These are phyloP conservation scores for Thermochaetoides thermophila DNA, from an alignment of 495 filamentous ascomycete species.

Conservation along the genomic window DNA sequence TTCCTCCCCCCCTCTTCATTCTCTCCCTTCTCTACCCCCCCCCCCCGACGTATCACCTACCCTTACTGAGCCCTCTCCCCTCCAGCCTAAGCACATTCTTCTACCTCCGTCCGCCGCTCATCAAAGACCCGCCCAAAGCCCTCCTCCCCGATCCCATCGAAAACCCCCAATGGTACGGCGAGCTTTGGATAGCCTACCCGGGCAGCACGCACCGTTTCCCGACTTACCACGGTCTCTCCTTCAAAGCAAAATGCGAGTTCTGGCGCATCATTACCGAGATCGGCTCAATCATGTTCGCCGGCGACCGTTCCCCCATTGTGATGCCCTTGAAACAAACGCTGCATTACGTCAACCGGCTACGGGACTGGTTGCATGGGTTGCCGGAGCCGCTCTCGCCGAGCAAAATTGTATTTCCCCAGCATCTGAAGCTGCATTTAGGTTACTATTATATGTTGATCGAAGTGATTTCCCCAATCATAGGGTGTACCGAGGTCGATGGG, in stretches of 20 bases:
- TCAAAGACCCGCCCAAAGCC: conserved; percentile 13
- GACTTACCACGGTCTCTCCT: conserved; percentile 12
- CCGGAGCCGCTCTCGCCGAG: conserved; percentile 20
- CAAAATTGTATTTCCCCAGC: conserved; percentile 22
- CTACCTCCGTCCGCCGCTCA: conserved; percentile 14
- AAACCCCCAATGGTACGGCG: conserved; percentile 23
- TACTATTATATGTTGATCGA: conserved; percentile 14
- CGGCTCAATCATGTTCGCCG: conserved; percentile 7
- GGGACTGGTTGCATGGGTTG: conserved; percentile 15
- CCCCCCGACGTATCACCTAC: too few relatives aligned
- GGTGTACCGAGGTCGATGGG: conserved; percentile 9
- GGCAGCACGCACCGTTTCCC: conserved; percentile 11
- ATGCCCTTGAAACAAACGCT: conserved; percentile 11
- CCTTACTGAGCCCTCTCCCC: too few relatives aligned
- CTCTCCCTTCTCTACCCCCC: too few relatives aligned
- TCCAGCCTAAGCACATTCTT: conserved; percentile 14
- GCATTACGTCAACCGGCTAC: conserved; percentile 16
- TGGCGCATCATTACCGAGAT: conserved; percentile 21
- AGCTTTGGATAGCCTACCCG: conserved; percentile 25
- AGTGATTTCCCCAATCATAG: conserved; percentile 10
- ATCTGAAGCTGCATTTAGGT: conserved; percentile 22
- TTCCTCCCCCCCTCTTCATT: too few relatives aligned
- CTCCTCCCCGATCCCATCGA: conserved; percentile 18
- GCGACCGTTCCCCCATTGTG: conserved; percentile 1
- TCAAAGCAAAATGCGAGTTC: conserved; percentile 22